Evolutionary conservation across 1,284 basidiomycete species (phyloP).

Genomic region (Agroathelia rolfsii): DNA sequence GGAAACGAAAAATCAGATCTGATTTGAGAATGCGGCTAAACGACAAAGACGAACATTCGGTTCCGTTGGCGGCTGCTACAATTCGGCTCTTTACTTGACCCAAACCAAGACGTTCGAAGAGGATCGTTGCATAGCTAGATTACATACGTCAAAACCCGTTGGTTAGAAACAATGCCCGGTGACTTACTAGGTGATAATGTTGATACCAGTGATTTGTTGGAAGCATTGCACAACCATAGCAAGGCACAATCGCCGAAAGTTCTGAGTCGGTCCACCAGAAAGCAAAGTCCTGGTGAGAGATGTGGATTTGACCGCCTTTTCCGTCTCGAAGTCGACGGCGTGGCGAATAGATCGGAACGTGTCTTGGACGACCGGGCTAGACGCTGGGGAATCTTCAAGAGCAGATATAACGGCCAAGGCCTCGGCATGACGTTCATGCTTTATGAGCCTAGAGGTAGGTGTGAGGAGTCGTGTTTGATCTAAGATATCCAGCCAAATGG

Average conservation of each 20-base stretch:
- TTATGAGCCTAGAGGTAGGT: constrained; percentile 35
- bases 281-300: constrained; percentile 27
- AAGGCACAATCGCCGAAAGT: constrained; percentile 50
- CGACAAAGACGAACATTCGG: too few species aligned
- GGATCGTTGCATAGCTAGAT: constrained; percentile 21
- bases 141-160: constrained; percentile 9
- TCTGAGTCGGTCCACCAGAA: constrained; percentile 49
- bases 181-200: constrained; percentile 57
- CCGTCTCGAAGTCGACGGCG: constrained; percentile 37
- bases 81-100: constrained; percentile 52
- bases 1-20: too few species aligned
- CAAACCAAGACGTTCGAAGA: constrained; percentile 52
- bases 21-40: too few species aligned
- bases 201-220: constrained; percentile 60
- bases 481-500: constrained; percentile 9
- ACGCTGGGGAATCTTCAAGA: constrained; percentile 43
- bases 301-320: constrained; percentile 12
- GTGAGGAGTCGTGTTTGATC: too few species aligned
- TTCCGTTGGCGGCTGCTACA: constrained; percentile 60
- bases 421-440: constrained; percentile 48
- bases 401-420: constrained; percentile 57
- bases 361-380: constrained; percentile 40
- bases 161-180: constrained; percentile 19
- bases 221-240: constrained; percentile 59
- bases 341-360: constrained; percentile 48